These are phyloP conservation scores for Glarea lozoyensis DNA, from an alignment of 495 filamentous ascomycete species.

Conservation along the genomic window DNA sequence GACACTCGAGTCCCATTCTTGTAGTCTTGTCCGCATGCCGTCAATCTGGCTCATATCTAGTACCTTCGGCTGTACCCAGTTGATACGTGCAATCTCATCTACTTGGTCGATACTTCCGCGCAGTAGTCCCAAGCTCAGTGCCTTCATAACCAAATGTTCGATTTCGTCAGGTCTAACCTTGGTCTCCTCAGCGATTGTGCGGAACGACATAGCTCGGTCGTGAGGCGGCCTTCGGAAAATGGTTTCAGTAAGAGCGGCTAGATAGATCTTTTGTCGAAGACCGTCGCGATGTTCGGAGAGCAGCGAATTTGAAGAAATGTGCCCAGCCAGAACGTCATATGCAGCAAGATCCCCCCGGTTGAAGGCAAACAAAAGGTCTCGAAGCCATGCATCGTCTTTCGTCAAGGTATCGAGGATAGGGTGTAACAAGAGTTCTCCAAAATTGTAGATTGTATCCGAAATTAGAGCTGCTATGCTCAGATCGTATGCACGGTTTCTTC, in stretches of 20 bases:
- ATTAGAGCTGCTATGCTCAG: slow-evolving; percentile 87
- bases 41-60: slow-evolving; percentile 93
- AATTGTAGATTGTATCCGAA: slow-evolving; percentile 96
- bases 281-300: slow-evolving; percentile 70
- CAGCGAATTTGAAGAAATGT: slow-evolving; percentile 69
- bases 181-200: slow-evolving; percentile 79
- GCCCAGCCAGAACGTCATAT: slow-evolving; percentile 70
- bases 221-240: slow-evolving; percentile 95
- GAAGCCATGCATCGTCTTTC: slow-evolving; percentile 62
- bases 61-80: slow-evolving; percentile 98
- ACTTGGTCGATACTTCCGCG: slow-evolving; percentile 95
- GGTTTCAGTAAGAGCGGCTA: slow-evolving; percentile 89
- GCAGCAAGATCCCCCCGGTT: slow-evolving; percentile 89
- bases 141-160: slow-evolving; percentile 98
- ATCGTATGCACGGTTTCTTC: slow-evolving; percentile 77
- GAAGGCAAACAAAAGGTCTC: slow-evolving; percentile 91
- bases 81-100: slow-evolving; percentile 84
- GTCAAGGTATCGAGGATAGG: slow-evolving; percentile 81
- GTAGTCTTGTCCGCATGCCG: slow-evolving; percentile 77
- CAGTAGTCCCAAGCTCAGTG: slow-evolving; percentile 82
- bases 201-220: slow-evolving; percentile 87
- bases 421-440: slow-evolving; percentile 95
- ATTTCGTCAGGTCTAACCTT: slow-evolving; percentile 87
- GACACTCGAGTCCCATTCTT: slow-evolving; percentile 92
- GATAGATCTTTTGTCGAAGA: slow-evolving; percentile 94